These are phyloP conservation scores for Pholiota conissans DNA, from an alignment of 768 basidiomycete species.

Conservation along the genomic window DNA sequence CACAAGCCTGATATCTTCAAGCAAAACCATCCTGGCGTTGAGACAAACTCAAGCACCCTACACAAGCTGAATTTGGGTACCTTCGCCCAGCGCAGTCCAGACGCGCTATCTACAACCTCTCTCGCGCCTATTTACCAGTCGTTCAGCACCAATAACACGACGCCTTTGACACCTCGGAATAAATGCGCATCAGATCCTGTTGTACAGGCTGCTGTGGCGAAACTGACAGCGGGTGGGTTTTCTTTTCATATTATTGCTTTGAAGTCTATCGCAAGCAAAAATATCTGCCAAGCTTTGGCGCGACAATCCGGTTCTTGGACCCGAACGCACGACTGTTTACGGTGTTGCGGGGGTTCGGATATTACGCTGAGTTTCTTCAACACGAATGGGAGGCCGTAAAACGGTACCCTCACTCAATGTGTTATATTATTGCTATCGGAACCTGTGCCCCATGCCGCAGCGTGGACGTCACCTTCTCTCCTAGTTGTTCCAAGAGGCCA, in stretches of 20 bases:
- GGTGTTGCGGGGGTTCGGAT: no score
- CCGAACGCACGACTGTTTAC: no score
- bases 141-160: not conserved
- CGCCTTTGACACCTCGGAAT: slow-evolving; percentile 14
- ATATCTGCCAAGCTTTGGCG: no score
- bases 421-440: no score
- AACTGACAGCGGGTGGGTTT: slow-evolving; percentile 57
- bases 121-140: not conserved
- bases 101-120: not conserved
- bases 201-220: slow-evolving; percentile 72
- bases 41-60: slow-evolving; percentile 4
- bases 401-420: no score
- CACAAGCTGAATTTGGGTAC: slow-evolving; percentile 1
- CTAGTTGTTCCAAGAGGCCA: not conserved
- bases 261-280: no score
- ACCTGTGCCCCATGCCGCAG: not conserved
- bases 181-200: slow-evolving; percentile 68
- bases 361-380: no score
- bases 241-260: slow-evolving; percentile 8
- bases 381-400: no score
- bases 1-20: slow-evolving; percentile 59
- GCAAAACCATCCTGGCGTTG: slow-evolving; percentile 20
- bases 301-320: no score
- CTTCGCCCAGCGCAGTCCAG: no score
- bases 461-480: not conserved